phyloP scores from a whole-genome alignment of 1,284 basidiomycete species.

The Ustilago nuda region DNA sequence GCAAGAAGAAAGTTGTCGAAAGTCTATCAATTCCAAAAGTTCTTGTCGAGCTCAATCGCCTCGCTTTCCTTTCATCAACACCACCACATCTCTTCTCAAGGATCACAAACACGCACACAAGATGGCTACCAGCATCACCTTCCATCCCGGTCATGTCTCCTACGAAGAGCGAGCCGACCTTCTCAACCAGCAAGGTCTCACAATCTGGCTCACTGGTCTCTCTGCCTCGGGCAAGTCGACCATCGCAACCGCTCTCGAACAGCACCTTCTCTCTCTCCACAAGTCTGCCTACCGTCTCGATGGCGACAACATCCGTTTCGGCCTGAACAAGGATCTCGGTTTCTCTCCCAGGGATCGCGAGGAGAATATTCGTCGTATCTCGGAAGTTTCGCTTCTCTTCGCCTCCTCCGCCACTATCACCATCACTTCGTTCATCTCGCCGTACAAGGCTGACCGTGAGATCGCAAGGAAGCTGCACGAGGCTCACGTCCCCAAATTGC shows the following conservation, averaged over 20 bases:
- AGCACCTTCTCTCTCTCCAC: conserved; percentile 87
- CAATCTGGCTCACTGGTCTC: conserved; percentile 62
- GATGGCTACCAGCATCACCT: conserved; percentile 89
- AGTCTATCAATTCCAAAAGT: background rate
- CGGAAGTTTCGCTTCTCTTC: conserved; percentile 96
- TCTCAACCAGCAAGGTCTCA: conserved; percentile 54
- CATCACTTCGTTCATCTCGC: conserved; percentile 97
- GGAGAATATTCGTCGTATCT: conserved; percentile 97
- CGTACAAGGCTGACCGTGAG: conserved; percentile 86
- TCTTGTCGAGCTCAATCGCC: background rate
- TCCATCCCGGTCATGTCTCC: conserved; percentile 75
- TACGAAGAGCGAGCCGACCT: conserved; percentile 63
- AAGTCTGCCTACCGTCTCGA: conserved; percentile 93
- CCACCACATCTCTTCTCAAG: background rate
- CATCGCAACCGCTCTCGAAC: conserved; percentile 95
- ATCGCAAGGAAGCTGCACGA: conserved; percentile 84
- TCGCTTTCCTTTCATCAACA: background rate
- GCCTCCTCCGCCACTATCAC: conserved; percentile 86
- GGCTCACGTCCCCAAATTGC: conserved; percentile 74
- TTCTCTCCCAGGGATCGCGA: conserved; percentile 94
- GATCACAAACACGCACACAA: conserved; percentile 1
- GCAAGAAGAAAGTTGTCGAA: conserved; percentile 3
- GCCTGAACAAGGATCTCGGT: conserved; percentile 96
- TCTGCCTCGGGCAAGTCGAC: conserved; percentile 79
- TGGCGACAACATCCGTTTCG: conserved; percentile 96